Evolutionary conservation across 106 monocot species (phyloP).

Genomic region (Acorus calamus): DNA sequence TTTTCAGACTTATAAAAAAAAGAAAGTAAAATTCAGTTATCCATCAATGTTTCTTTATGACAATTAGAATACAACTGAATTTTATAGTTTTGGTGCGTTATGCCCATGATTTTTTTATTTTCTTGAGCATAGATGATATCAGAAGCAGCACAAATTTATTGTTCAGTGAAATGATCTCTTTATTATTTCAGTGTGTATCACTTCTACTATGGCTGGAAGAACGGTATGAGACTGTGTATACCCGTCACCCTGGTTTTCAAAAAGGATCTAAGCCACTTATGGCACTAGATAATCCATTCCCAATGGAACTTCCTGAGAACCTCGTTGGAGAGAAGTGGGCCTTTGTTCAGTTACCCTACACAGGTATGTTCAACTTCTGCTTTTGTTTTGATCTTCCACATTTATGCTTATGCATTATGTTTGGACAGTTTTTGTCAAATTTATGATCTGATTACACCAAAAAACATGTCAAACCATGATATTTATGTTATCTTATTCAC

Average conservation of each 20-base stretch:
- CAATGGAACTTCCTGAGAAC: conserved; percentile 85
- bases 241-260: conserved; percentile 86
- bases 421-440: neutral
- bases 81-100: too few relatives aligned
- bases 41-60: too few relatives aligned
- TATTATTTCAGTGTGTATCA: conserved; percentile 49
- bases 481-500: too few relatives aligned
- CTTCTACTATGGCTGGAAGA: conserved; percentile 89
- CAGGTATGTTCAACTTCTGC: conserved; percentile 25
- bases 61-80: too few relatives aligned
- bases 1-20: too few relatives aligned
- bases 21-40: too few relatives aligned
- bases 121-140: neutral
- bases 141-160: neutral
- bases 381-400: neutral
- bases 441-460: too few relatives aligned
- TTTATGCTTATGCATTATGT: neutral
- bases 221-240: conserved; percentile 74
- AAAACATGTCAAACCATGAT: too few relatives aligned
- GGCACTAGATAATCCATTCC: conserved; percentile 86
- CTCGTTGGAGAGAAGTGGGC: conserved; percentile 93
- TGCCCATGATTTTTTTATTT: too few relatives aligned
- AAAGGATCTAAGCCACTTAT: conserved; percentile 78
- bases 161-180: neutral
- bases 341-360: conserved; percentile 90